Evolutionary conservation across 176 grass and related monocot genomes (phyloP), one percentile per base, ranked within the genome.

Genomic region (Bolboschoenus planiculmis): DNA sequence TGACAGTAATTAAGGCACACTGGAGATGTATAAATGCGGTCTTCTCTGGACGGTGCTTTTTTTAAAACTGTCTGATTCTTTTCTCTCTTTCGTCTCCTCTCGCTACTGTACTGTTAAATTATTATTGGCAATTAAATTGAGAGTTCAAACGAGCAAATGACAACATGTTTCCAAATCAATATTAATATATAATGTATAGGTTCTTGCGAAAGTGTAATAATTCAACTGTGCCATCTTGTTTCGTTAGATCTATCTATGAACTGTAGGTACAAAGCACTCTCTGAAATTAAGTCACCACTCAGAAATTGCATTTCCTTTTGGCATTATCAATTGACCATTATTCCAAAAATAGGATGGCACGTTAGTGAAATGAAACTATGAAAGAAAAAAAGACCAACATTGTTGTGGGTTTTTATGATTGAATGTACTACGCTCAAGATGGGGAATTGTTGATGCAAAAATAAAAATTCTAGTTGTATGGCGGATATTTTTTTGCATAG

Each of bases 1-100:
- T 82, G 58, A 47, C 36, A 66, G 80, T 82, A 82, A 66, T 82
- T 82, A 82, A 66, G 59, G 37, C 80, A 82, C 37, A 65, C 56
- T 48, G 37, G 31, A 63, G 56, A 31, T 82, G 79, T 59, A 82
- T 82, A 48, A 82, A 82, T 82, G 79, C 26, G 57, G 39, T 82
- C 58, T 39, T 46, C 58, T 82, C 21, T 82, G 79, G 79, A 60
- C 56, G 79, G 79, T 82, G 79, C 40, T 27, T 9, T 24, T 9
- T 58, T 35, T 26, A 18, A 16, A 20, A 46, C 30, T 18, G 21
- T 29, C 26, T 59, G 7, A 24, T 62, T 39, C 4, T 7, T 57
- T 58, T 33, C 35, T 80, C 8, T 60, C 0, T 78, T 55, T 33
- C 47, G n/a, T 48, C 40, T 78, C 24, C 7, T 48, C 21, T 53